Conservation (phyloP, 2,329 filamentous ascomycete genomes). For the Gnomoniopsis sp. region DNA sequence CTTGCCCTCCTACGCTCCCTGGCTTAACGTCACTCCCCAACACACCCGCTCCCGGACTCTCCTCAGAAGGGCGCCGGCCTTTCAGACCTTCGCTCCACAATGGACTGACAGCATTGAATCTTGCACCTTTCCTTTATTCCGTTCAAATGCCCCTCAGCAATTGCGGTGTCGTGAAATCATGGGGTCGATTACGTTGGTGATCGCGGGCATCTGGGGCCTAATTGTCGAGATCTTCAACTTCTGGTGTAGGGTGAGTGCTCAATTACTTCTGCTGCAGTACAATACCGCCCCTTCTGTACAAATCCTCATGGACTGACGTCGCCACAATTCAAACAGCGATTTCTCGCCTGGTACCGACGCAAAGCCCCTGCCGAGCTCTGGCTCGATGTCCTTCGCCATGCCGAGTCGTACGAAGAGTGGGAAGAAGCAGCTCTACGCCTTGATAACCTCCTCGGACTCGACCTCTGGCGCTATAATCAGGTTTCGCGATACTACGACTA, state of each 20-base stretch:
- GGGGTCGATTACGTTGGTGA: slow-evolving; percentile 26
- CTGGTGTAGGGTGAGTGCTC: slow-evolving; percentile 54
- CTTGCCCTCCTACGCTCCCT: not conserved
- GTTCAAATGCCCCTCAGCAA: slow-evolving; percentile 6
- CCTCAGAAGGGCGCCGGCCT: not conserved
- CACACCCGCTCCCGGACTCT: not conserved
- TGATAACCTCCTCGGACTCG: slow-evolving; percentile 77
- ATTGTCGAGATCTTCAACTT: slow-evolving; percentile 59
- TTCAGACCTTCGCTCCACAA: not conserved
- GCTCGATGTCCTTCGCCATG: slow-evolving; percentile 61
- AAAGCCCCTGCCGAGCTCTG: slow-evolving; percentile 64
- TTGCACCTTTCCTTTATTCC: not conserved
- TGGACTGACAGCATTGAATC: not conserved
- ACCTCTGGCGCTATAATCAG: slow-evolving; percentile 81
- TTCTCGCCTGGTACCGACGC: slow-evolving; percentile 63
- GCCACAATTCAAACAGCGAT: slow-evolving; percentile 48
- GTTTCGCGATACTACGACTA: slow-evolving; percentile 83
- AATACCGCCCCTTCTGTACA: not conserved
- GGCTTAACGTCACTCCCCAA: not conserved
- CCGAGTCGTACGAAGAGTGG: slow-evolving; percentile 79
- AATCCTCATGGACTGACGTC: not conserved
- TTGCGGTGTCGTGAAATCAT: slow-evolving; percentile 3
- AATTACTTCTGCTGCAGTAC: not conserved
- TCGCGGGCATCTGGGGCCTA: slow-evolving; percentile 52
- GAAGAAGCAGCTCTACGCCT: slow-evolving; percentile 77